phyloP scores from a whole-genome alignment of 805 yeast species.

The Ogataea degrootiae region DNA sequence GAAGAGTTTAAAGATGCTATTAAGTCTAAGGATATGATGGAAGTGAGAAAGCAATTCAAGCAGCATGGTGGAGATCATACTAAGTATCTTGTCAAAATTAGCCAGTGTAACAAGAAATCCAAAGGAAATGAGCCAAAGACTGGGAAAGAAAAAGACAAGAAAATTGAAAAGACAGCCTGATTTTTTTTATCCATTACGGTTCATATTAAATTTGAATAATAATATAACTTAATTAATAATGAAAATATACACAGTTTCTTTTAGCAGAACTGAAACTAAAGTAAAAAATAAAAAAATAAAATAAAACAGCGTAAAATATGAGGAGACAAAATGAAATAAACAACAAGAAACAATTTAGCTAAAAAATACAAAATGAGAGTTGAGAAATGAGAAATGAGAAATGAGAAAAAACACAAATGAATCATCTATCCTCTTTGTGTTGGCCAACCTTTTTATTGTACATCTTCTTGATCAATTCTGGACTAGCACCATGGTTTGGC shows the following conservation, averaged over 20 bases:
- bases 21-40: no score
- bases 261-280: no score
- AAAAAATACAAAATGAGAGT: not conserved
- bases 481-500: constrained; percentile 30
- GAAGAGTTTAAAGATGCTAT: not conserved
- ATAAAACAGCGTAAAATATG: not conserved
- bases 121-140: not conserved
- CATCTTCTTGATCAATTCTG: constrained; percentile 28
- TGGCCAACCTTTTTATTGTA: constrained; percentile 26
- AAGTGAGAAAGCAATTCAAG: no score
- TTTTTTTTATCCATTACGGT: not conserved
- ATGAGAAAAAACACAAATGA: not conserved
- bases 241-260: no score
- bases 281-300: not conserved
- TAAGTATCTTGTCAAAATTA: no score
- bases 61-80: no score
- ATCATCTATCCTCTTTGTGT: not conserved
- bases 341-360: no score
- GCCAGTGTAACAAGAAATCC: no score
- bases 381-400: no score
- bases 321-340: no score
- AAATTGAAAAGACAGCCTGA: not conserved
- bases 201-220: no score
- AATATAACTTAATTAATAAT: no score
- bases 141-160: not conserved